Evolutionary conservation across 2,329 filamentous ascomycete genomes (phyloP), one percentile per base, ranked within the genome.

Genomic region (Exophiala mesophila): DNA sequence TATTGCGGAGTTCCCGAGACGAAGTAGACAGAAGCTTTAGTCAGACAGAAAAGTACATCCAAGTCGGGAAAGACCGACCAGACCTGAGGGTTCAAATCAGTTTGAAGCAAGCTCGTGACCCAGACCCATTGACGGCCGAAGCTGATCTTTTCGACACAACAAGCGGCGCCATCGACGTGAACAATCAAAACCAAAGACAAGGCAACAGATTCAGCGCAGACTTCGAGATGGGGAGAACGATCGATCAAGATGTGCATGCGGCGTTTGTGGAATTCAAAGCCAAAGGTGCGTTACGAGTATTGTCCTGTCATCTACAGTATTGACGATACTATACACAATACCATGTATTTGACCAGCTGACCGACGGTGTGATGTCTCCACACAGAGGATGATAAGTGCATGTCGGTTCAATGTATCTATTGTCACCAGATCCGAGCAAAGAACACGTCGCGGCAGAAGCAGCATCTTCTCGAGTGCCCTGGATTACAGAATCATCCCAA

Each of bases 221-320:
- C 13, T 20, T 26, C 26, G 63, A 53, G 49, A 73, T 73, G 70
- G 70, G 70, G 58, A 67, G 70, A 44, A 71, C 69, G 31, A 68
- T 71, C 56, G 70, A 73, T 61, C 68, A 70, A 57, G 70, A 72
- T 55, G 70, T 73, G 49, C 70, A 73, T 60, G 68, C 68, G 51
- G 70, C 70, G 50, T 72, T 71, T 57, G 69, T 73, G 59, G 70
- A 73, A 61, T 72, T 72, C 59, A 67, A 70, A 59, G 70, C 70
- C 62, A 72, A 72, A 64, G 69, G 53, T 54, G 43, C 19, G 45
- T n/a, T 18, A 17, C 37, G 13, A 48, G 62, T 61, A 55, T 54
- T 50, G 44, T 55, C 55, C 53, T 54, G 52, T 56, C 57, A 49
- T 50, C 51, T 47, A 30, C 55, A 53, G 62, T 59, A 63, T 63